These are phyloP conservation scores for Kickxella alabastrina DNA, from an alignment of 192 early-diverging fungal genomes.

Conservation along the genomic window DNA sequence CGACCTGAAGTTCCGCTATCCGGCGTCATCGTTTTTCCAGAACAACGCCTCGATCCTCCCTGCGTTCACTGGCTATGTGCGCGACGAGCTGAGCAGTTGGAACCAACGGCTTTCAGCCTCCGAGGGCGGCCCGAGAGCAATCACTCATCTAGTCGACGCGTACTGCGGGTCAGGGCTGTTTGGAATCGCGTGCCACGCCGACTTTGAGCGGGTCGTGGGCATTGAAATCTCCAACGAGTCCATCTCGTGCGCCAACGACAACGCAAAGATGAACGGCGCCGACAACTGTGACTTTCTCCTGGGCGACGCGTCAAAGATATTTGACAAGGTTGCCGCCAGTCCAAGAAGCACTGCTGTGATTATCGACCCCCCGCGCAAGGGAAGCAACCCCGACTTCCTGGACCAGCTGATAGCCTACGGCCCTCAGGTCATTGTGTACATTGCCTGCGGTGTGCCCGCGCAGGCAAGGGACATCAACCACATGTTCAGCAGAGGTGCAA, in stretches of 20 bases:
- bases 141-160: slow-evolving; percentile 60
- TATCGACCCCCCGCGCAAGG: slow-evolving; percentile 70
- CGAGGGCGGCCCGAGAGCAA: slow-evolving; percentile 19
- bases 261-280: slow-evolving; percentile 56
- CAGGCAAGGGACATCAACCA: slow-evolving; percentile 59
- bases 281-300: slow-evolving; percentile 56
- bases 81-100: slow-evolving; percentile 54
- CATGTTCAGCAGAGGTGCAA: slow-evolving; percentile 50
- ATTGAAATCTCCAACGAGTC: slow-evolving; percentile 63
- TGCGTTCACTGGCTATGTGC: slow-evolving; percentile 58
- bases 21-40: slow-evolving; percentile 67
- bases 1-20: slow-evolving; percentile 58
- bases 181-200: slow-evolving; percentile 58
- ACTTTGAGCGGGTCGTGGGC: slow-evolving; percentile 62
- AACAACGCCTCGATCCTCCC: slow-evolving; percentile 65
- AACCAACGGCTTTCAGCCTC: slow-evolving; percentile 9
- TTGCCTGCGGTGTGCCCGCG: slow-evolving; percentile 63
- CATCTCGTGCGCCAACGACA: slow-evolving; percentile 61
- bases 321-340: slow-evolving; percentile 54
- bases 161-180: slow-evolving; percentile 74
- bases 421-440: slow-evolving; percentile 67
- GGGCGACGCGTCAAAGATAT: slow-evolving; percentile 59
- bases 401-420: slow-evolving; percentile 63
- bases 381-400: slow-evolving; percentile 61
- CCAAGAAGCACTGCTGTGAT: slow-evolving; percentile 59